Conservation (phyloP, 805 yeast genomes). For the Kluyveromyces aestuarii region DNA sequence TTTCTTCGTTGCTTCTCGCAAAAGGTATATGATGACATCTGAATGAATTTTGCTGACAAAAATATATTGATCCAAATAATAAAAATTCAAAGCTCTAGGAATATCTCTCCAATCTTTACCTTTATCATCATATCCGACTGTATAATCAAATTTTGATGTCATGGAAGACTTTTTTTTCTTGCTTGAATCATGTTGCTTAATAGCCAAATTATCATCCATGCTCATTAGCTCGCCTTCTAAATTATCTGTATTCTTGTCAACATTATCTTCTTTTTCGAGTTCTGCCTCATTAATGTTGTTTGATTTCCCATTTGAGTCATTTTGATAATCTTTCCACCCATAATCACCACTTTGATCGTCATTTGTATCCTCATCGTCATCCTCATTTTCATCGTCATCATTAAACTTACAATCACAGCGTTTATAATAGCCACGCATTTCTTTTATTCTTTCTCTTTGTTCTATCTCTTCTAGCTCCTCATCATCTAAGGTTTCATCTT, state of each 20-base stretch:
- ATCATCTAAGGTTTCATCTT: slow-evolving; percentile 17
- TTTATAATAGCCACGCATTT: slow-evolving; percentile 17
- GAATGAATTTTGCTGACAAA: slow-evolving; percentile 13
- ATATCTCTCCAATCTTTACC: slow-evolving; percentile 70
- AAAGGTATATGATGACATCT: slow-evolving; percentile 10
- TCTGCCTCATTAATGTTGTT: not conserved
- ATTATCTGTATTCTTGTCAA: not conserved
- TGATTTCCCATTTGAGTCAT: not conserved
- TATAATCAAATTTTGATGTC: slow-evolving; percentile 29
- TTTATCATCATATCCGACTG: slow-evolving; percentile 44
- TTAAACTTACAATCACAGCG: slow-evolving; percentile 32
- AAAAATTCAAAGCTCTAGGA: slow-evolving; percentile 49
- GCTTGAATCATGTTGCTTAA: not conserved
- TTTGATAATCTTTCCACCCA: not conserved
- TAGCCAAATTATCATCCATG: too few species aligned
- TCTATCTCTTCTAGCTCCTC: slow-evolving; percentile 16
- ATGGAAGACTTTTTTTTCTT: slow-evolving; percentile 1
- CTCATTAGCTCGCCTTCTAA: too few species aligned
- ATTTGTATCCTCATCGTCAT: slow-evolving; percentile 15
- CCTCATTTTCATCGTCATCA: slow-evolving; percentile 24
- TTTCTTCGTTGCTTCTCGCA: slow-evolving; percentile 12
- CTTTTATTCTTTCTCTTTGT: slow-evolving; percentile 12
- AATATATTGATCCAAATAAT: slow-evolving; percentile 20
- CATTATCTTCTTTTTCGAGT: too few species aligned
- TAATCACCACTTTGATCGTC: not conserved